A percentile compares a stretch with the other conserved stretches of the same genome.
phyloP scores from a whole-genome alignment of 371 early-diverging fungal species.

The Syncephalastrum sp. region DNA sequence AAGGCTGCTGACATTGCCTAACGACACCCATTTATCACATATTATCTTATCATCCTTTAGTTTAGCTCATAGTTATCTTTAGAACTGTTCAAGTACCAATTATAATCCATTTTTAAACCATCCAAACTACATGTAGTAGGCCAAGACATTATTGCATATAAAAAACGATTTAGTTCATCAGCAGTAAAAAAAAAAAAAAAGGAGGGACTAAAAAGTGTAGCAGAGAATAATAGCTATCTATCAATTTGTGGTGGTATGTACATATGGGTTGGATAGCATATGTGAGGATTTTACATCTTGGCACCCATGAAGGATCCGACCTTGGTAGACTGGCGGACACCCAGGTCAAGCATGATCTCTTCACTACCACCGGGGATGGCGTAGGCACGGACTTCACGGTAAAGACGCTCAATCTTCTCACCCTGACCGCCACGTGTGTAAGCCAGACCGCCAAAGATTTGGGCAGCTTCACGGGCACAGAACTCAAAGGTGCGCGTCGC shows the following conservation, averaged over 20 bases:
- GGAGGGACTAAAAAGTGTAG: no score
- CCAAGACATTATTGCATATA: no score
- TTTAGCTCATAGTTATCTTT: no score
- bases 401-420: slow-evolving; percentile 82
- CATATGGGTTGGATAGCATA: no score
- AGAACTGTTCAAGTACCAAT: no score
- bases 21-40: no score
- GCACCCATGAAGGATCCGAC: slow-evolving; percentile 66
- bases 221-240: no score
- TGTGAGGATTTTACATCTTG: slow-evolving; percentile 26
- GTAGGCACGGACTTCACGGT: slow-evolving; percentile 83
- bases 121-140: no score
- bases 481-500: slow-evolving; percentile 81
- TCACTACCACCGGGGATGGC: slow-evolving; percentile 90
- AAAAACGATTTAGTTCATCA: no score
- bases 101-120: no score
- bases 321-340: slow-evolving; percentile 63
- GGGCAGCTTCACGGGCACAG: slow-evolving; percentile 85
- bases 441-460: slow-evolving; percentile 87
- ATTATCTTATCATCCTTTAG: no score
- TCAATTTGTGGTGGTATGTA: no score
- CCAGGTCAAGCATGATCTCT: slow-evolving; percentile 70
- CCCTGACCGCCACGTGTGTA: slow-evolving; percentile 83
- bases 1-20: background rate
- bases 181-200: background rate